Evolutionary conservation across 441 rosid genomes (phyloP).

Genomic region (Brassica balearica): DNA sequence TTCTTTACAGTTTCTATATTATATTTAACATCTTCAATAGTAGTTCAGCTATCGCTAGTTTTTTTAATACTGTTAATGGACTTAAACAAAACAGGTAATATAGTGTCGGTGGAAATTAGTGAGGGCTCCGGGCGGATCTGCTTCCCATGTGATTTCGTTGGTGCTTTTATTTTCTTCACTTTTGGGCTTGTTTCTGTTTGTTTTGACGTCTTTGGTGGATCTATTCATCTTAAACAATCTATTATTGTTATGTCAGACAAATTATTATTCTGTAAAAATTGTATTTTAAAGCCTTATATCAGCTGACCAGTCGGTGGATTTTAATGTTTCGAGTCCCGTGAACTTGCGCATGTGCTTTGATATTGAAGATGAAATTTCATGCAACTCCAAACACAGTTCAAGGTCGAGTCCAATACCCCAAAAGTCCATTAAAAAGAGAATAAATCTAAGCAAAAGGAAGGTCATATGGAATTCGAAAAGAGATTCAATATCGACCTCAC

Average conservation of each 20-base stretch:
- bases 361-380: not conserved
- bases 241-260: conserved; percentile 10
- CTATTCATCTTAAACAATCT: not conserved
- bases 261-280: not conserved
- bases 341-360: conserved; percentile 34
- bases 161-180: conserved; percentile 22
- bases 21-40: not conserved
- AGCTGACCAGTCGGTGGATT: conserved; percentile 36
- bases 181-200: conserved; percentile 7
- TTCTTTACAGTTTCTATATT: not conserved
- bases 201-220: conserved; percentile 23
- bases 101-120: conserved; percentile 38
- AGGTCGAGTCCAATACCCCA: too few species aligned
- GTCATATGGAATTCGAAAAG: too few species aligned
- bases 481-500: too few species aligned
- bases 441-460: too few species aligned
- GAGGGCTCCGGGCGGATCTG: conserved; percentile 24
- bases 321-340: conserved; percentile 12
- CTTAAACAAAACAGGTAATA: not conserved
- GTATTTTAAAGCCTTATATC: not conserved
- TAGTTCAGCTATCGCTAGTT: not conserved
- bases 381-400: too few species aligned
- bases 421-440: too few species aligned
- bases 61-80: not conserved
- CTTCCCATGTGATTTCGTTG: conserved; percentile 34